phyloP scores from a whole-genome alignment of 2,329 filamentous ascomycete species.

The Penicillium sclerotiorum region DNA sequence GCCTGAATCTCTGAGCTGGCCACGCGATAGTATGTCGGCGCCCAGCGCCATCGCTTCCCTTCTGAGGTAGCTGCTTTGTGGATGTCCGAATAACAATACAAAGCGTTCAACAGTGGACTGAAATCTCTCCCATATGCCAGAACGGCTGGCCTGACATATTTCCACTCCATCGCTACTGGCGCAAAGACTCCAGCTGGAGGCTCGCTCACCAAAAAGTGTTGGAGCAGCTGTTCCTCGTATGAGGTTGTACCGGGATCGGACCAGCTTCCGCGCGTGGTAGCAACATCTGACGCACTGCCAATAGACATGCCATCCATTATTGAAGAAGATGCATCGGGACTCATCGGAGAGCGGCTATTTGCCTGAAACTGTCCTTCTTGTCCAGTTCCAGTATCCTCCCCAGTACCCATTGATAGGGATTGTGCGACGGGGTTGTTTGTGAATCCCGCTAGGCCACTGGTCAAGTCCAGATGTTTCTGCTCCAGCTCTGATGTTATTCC shows the following conservation, averaged over 20 bases:
- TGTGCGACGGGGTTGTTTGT: slow-evolving; percentile 13
- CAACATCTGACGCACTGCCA: slow-evolving; percentile 17
- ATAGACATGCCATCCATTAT: slow-evolving; percentile 18
- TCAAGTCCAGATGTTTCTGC: slow-evolving; percentile 37
- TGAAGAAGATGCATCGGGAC: slow-evolving; percentile 16
- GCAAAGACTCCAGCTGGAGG: slow-evolving; percentile 36
- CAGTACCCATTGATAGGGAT: slow-evolving; percentile 7
- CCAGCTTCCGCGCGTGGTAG: slow-evolving; percentile 19
- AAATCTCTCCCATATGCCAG: slow-evolving; percentile 29
- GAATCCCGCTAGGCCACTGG: slow-evolving; percentile 23
- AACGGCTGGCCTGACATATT: slow-evolving; percentile 31
- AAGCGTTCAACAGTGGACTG: slow-evolving; percentile 29
- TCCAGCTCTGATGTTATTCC: slow-evolving; percentile 39
- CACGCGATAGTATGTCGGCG: slow-evolving; percentile 33
- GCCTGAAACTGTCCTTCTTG: slow-evolving; percentile 13
- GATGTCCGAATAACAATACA: slow-evolving; percentile 40
- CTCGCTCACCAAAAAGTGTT: slow-evolving; percentile 31
- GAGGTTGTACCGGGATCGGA: slow-evolving; percentile 21
- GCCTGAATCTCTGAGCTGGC: slow-evolving; percentile 35
- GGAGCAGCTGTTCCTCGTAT: slow-evolving; percentile 35
- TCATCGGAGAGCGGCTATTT: slow-evolving; percentile 15
- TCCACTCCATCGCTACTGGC: slow-evolving; percentile 36
- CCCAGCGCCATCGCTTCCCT: slow-evolving; percentile 31
- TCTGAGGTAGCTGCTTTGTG: slow-evolving; percentile 29
- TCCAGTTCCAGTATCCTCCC: neutral